Conservation (phyloP, 441 rosid species). For the Arabidopsis lyrata region DNA sequence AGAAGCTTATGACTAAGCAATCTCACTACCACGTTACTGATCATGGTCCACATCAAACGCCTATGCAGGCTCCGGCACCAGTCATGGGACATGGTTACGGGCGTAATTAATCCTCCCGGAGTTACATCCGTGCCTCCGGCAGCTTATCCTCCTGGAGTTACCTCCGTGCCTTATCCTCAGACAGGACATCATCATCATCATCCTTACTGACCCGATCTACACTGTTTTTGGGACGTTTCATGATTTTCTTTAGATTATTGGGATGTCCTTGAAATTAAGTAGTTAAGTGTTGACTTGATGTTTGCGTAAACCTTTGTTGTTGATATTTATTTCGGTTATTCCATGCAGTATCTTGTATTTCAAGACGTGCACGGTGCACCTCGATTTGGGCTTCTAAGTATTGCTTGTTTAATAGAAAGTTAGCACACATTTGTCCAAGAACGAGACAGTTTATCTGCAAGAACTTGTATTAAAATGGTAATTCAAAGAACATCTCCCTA, state of each 20-base stretch:
- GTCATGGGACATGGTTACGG: constrained; percentile 48
- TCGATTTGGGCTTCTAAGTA: too few relatives aligned
- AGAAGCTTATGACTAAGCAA: constrained; percentile 50
- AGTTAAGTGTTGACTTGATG: too few relatives aligned
- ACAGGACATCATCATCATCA: neutral
- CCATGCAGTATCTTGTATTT: too few relatives aligned
- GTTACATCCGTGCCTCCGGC: constrained; percentile 4
- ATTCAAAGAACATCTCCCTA: constrained; percentile 33
- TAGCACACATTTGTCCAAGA: too few relatives aligned
- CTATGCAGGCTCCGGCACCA: constrained; percentile 37
- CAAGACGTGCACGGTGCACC: too few relatives aligned
- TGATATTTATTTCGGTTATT: too few relatives aligned
- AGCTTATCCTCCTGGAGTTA: neutral
- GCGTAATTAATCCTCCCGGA: constrained; percentile 14
- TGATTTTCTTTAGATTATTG: too few relatives aligned
- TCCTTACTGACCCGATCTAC: too few relatives aligned
- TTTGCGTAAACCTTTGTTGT: too few relatives aligned
- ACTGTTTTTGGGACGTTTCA: too few relatives aligned
- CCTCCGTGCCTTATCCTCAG: constrained; percentile 3
- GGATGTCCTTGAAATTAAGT: too few relatives aligned
- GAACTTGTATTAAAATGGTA: constrained; percentile 64
- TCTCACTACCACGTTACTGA: constrained; percentile 31
- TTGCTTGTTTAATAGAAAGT: too few relatives aligned
- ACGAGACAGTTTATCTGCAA: constrained; percentile 54
- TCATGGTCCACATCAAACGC: constrained; percentile 31